Evolutionary conservation across 2,329 filamentous ascomycete genomes (phyloP), one percentile per base, ranked within the genome.

Genomic region (Mariannaea sp.): DNA sequence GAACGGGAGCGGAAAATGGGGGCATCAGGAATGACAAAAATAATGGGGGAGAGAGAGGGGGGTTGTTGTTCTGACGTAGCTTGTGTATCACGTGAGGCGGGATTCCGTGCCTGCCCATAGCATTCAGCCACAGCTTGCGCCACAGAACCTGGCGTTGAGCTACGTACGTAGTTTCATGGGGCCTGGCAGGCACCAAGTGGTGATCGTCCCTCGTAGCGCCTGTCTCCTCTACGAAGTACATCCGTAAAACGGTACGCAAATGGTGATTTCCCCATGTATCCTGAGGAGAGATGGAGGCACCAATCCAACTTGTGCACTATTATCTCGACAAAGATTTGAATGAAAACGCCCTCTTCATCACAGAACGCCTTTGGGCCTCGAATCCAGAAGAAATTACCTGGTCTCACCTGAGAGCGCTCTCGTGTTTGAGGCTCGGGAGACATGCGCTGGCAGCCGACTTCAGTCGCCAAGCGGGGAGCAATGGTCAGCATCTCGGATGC

Each of bases 401-500:
- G 60, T 44, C 40, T 17, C 60, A 62, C 35, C 53, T 62, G 14
- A 44, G 39, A 16, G 49, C 58, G 1, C 60, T 62, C n/a, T 49
- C 41, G 24, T 60, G 53, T 38, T 40, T 60, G 20, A 58, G 60
- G 38, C 51, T 62, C 44, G 46, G 52, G 24, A 39, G 29, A 20
- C 36, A 46, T 35, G 41, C 40, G 20, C 38, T 50, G 29, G 52
- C 52, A 13, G 35, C 35, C 5, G 52, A 55, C 3, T 55, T 50
- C 35, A 55, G 52, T 29, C 52, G 46, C 26, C 30, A 33, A 5
- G 36, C 17, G 8, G 52, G 33, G 14, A 38, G 40, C 46, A 41
- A 38, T 10, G 58, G 56, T 4, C 27, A 29, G 7, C 58, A 62
- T 27, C 53, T 58, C 7, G 60, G 55, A 6, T 60, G 60, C 41